These are phyloP conservation scores for Aureobasidium sp. DNA, from an alignment of 2,329 filamentous ascomycete species.

Conservation along the genomic window DNA sequence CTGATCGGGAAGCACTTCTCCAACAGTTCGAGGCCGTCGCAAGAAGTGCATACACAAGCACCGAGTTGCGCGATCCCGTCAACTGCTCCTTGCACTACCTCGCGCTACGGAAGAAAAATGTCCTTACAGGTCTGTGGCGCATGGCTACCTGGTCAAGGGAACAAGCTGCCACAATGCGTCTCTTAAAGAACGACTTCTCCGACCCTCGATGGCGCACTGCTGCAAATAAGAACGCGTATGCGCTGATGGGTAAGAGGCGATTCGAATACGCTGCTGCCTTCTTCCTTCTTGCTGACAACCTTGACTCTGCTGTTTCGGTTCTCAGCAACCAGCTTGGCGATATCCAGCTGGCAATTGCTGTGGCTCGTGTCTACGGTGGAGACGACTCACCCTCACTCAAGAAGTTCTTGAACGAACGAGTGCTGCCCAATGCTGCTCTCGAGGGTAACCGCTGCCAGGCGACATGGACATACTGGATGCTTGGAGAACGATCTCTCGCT, in stretches of 20 bases:
- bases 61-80: slow-evolving; percentile 79
- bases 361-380: slow-evolving; percentile 81
- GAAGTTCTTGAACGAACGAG: slow-evolving; percentile 69
- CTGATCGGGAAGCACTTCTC: slow-evolving; percentile 68
- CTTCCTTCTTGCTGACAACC: slow-evolving; percentile 80
- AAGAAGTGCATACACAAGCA: slow-evolving; percentile 85
- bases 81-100: slow-evolving; percentile 90
- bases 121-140: slow-evolving; percentile 86
- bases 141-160: slow-evolving; percentile 89
- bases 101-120: slow-evolving; percentile 77
- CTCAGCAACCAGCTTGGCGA: slow-evolving; percentile 84
- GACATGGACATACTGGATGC: slow-evolving; percentile 93
- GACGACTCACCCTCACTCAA: slow-evolving; percentile 69
- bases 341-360: slow-evolving; percentile 79
- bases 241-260: slow-evolving; percentile 79
- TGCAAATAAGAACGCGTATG: slow-evolving; percentile 93
- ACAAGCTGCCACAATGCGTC: slow-evolving; percentile 68
- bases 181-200: slow-evolving; percentile 85
- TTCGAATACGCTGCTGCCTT: slow-evolving; percentile 96
- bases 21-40: slow-evolving; percentile 84
- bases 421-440: slow-evolving; percentile 68
- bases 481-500: slow-evolving; percentile 73
- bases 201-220: slow-evolving; percentile 81
- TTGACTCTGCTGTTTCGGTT: slow-evolving; percentile 79
- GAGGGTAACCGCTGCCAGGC: slow-evolving; percentile 90